Conservation (phyloP, 2,329 filamentous ascomycete species). For the Claviceps fusiformis region DNA sequence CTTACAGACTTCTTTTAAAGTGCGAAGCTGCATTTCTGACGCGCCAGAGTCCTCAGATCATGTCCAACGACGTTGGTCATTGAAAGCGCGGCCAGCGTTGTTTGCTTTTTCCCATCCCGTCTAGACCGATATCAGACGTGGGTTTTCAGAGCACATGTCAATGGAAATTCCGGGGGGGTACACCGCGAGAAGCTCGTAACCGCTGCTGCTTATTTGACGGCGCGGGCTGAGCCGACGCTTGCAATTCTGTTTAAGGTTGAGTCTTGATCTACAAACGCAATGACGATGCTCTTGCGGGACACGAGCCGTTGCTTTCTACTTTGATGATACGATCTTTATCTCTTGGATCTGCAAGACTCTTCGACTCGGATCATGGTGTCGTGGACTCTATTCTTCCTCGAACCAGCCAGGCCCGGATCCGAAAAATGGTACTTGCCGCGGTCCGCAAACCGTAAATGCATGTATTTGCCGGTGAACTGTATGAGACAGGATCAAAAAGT, state of each 20-base stretch:
- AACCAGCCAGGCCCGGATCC: neutral
- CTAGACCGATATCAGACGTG: too few relatives aligned
- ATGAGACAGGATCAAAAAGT: neutral
- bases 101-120: too few relatives aligned
- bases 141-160: too few relatives aligned
- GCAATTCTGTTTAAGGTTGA: too few relatives aligned
- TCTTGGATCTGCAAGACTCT: neutral
- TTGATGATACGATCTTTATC: too few relatives aligned
- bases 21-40: too few relatives aligned
- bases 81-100: too few relatives aligned
- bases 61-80: neutral
- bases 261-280: neutral
- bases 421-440: too few relatives aligned
- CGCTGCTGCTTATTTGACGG: too few relatives aligned
- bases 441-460: neutral
- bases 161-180: too few relatives aligned
- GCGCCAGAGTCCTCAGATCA: neutral
- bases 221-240: too few relatives aligned
- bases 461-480: neutral
- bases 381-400: neutral
- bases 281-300: neutral
- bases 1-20: neutral
- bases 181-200: too few relatives aligned
- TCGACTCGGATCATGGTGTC: neutral
- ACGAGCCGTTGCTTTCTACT: neutral